Evolutionary conservation across 768 basidiomycete genomes (phyloP).

Genomic region (Amanita polypyramis): DNA sequence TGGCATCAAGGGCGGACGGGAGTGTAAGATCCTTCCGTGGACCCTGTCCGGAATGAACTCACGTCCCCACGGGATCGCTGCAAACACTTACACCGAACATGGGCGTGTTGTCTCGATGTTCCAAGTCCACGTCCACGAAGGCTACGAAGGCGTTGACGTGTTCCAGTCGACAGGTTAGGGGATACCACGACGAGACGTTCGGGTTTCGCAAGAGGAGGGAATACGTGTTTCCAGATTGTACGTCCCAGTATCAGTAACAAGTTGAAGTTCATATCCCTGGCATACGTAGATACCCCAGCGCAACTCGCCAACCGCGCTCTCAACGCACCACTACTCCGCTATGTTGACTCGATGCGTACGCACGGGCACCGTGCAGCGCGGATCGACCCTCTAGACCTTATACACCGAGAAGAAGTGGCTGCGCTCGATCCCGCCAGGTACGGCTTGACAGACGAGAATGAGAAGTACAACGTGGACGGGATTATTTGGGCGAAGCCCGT

Average conservation of each 20-base stretch:
- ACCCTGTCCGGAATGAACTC: too few species aligned
- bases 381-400: conserved; percentile 82
- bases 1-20: too few species aligned
- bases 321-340: conserved; percentile 77
- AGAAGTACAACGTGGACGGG: conserved; percentile 64
- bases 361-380: conserved; percentile 79
- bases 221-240: conserved; percentile 66
- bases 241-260: conserved; percentile 16
- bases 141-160: too few species aligned
- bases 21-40: too few species aligned
- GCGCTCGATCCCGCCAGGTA: conserved; percentile 74
- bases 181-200: conserved; percentile 74
- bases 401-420: conserved; percentile 70
- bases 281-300: conserved; percentile 42
- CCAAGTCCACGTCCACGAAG: too few species aligned
- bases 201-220: conserved; percentile 58
- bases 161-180: conserved; percentile 6
- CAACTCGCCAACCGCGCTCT: conserved; percentile 58
- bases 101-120: too few species aligned
- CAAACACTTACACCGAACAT: too few species aligned
- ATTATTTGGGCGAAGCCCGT: conserved; percentile 66
- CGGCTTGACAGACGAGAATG: conserved; percentile 44
- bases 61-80: too few species aligned
- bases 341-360: conserved; percentile 80
- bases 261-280: not conserved